Evolutionary conservation across 441 rosid genomes (phyloP), one percentile per base, ranked within the genome.

Genomic region (Croton laevigatus): DNA sequence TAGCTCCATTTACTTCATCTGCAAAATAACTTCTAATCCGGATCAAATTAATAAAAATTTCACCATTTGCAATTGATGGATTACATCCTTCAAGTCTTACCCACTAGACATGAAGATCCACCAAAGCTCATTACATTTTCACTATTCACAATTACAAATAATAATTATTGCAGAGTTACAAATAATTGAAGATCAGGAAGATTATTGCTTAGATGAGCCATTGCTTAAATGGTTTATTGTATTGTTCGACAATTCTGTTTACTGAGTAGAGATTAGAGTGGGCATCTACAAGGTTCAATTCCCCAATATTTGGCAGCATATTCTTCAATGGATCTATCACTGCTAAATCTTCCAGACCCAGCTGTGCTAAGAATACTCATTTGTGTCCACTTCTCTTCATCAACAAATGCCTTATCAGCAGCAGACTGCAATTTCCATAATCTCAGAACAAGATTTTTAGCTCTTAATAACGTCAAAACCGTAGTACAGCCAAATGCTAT

Each of bases 301-400:
- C 82, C 81, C 89, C 87, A 80, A 10, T 78, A 65, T 48, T 77
- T 71, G 20, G 74, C 80, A 23, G 89, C 89, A 55, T 86, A 86
- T 61, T 84, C 87, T 22, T 77, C 77, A 16, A 84, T 82, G 13
- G 89, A 79, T 37, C 82, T 70, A 75, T 85, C 87, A 55, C 81
- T 83, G 79, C 87, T 85, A 62, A 85, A 85, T 73, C 84, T 81
- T 44, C 83, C 84, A 10, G 87, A 74, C 4, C 85, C 82, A 20
- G 89, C 86, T 19, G 83, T 69, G 76, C 87, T 71, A 22, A 84
- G 81, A 73, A 86, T 86, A 65, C 86, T 80, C 85, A 83, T 84
- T 58, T 66, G 62, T 19, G 81, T 75, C 89, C 89, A 86, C 68
- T 74, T 68, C 77, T 83, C 82, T 67, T 79, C 68, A 71, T 83